Evolutionary conservation across 2,329 filamentous ascomycete species (phyloP), one percentile per base, ranked within the genome.

Genomic region (Penicillium sp.): DNA sequence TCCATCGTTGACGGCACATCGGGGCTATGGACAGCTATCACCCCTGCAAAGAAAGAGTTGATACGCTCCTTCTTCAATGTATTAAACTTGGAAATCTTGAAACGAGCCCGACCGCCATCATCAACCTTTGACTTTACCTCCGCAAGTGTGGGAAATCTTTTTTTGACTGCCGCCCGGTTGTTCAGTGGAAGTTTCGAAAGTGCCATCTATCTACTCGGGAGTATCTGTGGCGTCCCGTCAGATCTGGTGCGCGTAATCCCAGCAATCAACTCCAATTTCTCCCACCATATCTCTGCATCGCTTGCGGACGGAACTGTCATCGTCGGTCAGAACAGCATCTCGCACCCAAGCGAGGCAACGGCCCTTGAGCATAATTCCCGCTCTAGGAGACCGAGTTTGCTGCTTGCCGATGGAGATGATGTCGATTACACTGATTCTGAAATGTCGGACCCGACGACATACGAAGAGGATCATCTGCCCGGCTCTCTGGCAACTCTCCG

Each of bases 121-220:
- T 89, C 87, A 41, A 86, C 86, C 6, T 93, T 93, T 70, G 89
- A 92, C 73, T 93, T 91, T 68, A 86, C 87, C 6, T 85, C 85
- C 12, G 89, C 90, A 9, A 89, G 87, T 61, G 84, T 93, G 9
- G 90, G 90, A 9, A 93, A 93, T 68, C 76, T 93, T 21, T 93
- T 93, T 69, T 77, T 93, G 48, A 92, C 90, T 0, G 93, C 92
- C 0, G 93, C 91, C 0, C 86, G 93, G 1, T 83, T 97, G 12
- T 97, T 97, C 77, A 92, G 91, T 1, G 93, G 93, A 33, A 93
- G 89, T 58, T 93, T 97, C 64, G 94, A 97, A 73, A 90, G 89
- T 7, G 91, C 91, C 42, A 94, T 97, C 61, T 96, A 96, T 71
- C 84, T 97, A 2, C 83, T 97, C 5, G 89, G 89, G 50, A 89